Percentiles rank a stretch among this genome's conserved stretches.
Conservation (phyloP, 2,329 filamentous ascomycete species). For the Botryotinia narcissicola region DNA sequence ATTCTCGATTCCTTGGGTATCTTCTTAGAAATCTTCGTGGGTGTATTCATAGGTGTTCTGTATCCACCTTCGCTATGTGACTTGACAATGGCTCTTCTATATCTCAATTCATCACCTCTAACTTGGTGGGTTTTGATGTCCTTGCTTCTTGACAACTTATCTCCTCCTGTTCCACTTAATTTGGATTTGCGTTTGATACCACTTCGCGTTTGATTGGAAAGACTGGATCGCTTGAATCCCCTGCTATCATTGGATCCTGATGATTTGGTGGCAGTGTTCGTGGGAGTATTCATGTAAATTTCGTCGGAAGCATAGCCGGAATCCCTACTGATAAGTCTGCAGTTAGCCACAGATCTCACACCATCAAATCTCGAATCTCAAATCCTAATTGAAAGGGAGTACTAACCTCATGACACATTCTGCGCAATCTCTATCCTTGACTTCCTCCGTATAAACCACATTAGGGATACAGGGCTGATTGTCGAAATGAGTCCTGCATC, state of each 20-base stretch:
- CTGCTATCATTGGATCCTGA: not conserved
- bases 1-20: not conserved
- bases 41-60: not conserved
- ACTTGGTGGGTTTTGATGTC: not conserved
- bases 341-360: not conserved
- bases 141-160: not conserved
- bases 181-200: not conserved
- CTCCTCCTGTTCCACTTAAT: not conserved
- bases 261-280: not conserved
- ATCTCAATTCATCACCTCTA: not conserved
- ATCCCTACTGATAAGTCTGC: not conserved
- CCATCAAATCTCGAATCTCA: not conserved
- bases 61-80: not conserved
- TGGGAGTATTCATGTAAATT: not conserved
- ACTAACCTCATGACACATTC: not conserved
- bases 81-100: not conserved
- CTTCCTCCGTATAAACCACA: not conserved
- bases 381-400: no score
- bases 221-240: not conserved
- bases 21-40: not conserved
- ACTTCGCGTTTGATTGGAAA: not conserved
- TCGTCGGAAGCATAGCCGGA: not conserved
- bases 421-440: not conserved
- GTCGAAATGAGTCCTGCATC: not conserved
- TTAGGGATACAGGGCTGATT: not conserved